Evolutionary conservation across 768 basidiomycete genomes (phyloP).

Genomic region (Amanita polypyramis): DNA sequence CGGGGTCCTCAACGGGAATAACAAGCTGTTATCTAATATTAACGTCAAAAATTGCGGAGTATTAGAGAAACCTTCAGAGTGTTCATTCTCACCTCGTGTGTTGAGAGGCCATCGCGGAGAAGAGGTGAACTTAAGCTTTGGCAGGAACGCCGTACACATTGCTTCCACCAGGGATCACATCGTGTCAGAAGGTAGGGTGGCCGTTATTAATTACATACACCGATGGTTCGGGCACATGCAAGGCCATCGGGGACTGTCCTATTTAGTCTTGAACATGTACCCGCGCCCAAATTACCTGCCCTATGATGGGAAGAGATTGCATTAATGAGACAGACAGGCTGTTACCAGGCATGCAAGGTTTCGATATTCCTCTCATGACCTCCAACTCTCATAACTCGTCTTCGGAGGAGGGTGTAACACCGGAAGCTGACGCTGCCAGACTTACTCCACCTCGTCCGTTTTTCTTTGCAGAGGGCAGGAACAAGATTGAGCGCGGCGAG

Average conservation of each 20-base stretch:
- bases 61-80: background rate
- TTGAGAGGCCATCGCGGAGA: background rate
- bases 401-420: background rate
- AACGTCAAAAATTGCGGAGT: background rate
- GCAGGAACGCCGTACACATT: background rate
- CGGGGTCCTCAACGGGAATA: slow-evolving; percentile 1
- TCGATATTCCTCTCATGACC: background rate
- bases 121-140: background rate
- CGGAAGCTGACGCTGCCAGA: background rate
- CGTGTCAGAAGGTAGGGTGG: background rate
- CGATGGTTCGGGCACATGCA: slow-evolving; percentile 4
- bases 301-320: background rate
- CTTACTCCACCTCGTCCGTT: slow-evolving; percentile 18
- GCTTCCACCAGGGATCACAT: slow-evolving; percentile 1
- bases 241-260: background rate
- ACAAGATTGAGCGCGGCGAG: slow-evolving; percentile 8
- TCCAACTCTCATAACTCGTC: slow-evolving; percentile 1
- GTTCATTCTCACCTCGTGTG: no score
- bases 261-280: background rate
- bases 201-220: background rate
- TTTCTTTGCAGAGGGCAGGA: slow-evolving; percentile 13
- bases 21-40: background rate
- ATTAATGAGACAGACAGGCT: background rate
- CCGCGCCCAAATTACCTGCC: no score
- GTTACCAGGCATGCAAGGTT: background rate